Evolutionary conservation across 768 basidiomycete species (phyloP), one percentile per base, ranked within the genome.

Genomic region (Lyophyllum semitale): DNA sequence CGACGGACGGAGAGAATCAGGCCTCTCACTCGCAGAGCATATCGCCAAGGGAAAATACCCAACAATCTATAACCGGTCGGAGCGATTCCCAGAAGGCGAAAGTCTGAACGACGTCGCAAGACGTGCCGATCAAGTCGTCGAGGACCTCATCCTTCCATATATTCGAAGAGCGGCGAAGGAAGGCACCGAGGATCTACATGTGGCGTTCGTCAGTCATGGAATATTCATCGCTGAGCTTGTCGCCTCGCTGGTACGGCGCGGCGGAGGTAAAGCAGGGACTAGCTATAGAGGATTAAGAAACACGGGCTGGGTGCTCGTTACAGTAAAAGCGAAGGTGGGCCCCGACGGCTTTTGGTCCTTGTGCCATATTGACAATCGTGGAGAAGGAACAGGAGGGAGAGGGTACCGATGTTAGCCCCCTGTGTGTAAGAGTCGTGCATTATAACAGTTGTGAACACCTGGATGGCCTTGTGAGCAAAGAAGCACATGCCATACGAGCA

Each of bases 191-290:
- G 74, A 76, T 30, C 59, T 77, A 3, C 80, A 85, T 57, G 66
- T 91, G 23, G 88, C 83, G 1, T 61, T 92, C 35, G 84, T 91
- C 44, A 90, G 89, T 69, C 91, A 93, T 67, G 89, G 91, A 0
- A 61, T 89, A 20, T 85, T 84, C 67, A 87, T 92, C 42, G 73
- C 71, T 25, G 84, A 87, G 68, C 68, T 88, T 13, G 65, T 89
- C 4, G 72, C 74, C 22, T 78, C 79, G 25, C 66, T 91, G 41
- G 59, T 83, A 53, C 75, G 68, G 59, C 73, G 68, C 58, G 73
- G 76, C 57, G 69, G 63, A 60, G 35, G 68, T 54, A 1, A 52
- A 23, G 47, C 63, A 41, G 48, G 59, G 49, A 52, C 68, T 20
- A 67, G 74, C 37, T 79, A 80, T 54, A 70, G 71, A 51, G 84